Evolutionary conservation across 306 rosid genomes (phyloP), one percentile per base, ranked within the genome.

Genomic region (Medicago arabica): DNA sequence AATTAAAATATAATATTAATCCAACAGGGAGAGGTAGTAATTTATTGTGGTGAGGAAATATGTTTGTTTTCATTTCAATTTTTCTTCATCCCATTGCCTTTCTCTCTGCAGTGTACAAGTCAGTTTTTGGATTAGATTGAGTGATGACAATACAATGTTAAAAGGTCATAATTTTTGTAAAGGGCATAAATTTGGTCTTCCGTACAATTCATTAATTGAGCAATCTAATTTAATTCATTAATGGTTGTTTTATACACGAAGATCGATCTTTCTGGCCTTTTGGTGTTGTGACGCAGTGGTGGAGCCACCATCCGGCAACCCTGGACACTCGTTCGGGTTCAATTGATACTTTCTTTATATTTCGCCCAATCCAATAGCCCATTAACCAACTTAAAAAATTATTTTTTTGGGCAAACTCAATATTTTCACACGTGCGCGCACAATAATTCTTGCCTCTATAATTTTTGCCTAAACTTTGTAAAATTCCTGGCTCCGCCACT

Each of bases 21-120:
- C n/a, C n/a, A n/a, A n/a, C n/a, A n/a, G n/a, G n/a, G n/a, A n/a
- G 79, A 58, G 63, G 75, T 75, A 69, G 81, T 60, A 71, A 80
- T 50, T 66, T 83, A 66, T 79, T 11, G 70, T 80, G 65, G 23
- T 21, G 23, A 21, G 49, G 79, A 36, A 72, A 58, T 19, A 17
- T 80, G 84, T 17, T 74, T 75, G 81, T 76, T 50, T 71, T 71
- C 16, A 18, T 23, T 71, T 62, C 6, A 15, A 71, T 71, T 70
- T 57, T 21, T 21, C 16, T 78, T 58, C 62, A 47, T 14, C 34
- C 71, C 13, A 59, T 71, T 38, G 54, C 25, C 71, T 74, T 78
- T 74, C 47, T 54, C 47, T 40, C 23, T 49, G 5, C 39, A 60
- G 80, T 78, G 69, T 70, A 74, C 53, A 50, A 81, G 79, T 69